Conservation (phyloP, 2,329 filamentous ascomycete species). For the Aureobasidium melanogenum region DNA sequence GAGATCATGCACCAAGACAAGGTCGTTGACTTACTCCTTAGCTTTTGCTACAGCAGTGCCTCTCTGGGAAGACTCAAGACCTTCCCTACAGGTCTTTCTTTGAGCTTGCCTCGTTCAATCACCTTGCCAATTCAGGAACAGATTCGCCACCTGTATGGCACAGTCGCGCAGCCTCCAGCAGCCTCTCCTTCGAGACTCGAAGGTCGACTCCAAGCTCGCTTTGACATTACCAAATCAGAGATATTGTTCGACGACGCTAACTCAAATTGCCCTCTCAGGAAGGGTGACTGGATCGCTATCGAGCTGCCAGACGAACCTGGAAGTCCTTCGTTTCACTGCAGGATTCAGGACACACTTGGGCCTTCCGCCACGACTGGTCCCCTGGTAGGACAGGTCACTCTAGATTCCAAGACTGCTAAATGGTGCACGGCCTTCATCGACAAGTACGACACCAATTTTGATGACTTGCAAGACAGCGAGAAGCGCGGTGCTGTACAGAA, state of each 20-base stretch:
- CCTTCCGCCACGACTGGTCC: slow-evolving; percentile 30
- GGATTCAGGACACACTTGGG: slow-evolving; percentile 38
- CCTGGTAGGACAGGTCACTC: neutral
- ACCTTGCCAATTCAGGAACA: neutral
- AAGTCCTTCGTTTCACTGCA: slow-evolving; percentile 37
- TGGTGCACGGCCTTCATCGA: slow-evolving; percentile 29
- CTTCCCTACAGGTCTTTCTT: slow-evolving; percentile 48
- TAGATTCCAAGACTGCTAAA: slow-evolving; percentile 1
- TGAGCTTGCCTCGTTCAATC: slow-evolving; percentile 39
- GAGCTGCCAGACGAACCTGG: slow-evolving; percentile 9
- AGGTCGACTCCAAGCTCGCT: neutral
- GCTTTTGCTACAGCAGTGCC: slow-evolving; percentile 64
- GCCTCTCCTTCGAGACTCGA: neutral
- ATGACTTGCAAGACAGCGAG: slow-evolving; percentile 36
- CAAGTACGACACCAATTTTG: slow-evolving; percentile 50
- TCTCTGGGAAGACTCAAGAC: slow-evolving; percentile 35
- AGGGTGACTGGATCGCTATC: slow-evolving; percentile 46
- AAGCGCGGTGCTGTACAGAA: slow-evolving; percentile 45
- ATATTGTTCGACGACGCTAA: slow-evolving; percentile 1
- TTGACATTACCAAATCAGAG: neutral
- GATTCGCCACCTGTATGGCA: too few species aligned
- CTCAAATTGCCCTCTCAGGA: slow-evolving; percentile 28
- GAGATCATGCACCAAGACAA: slow-evolving; percentile 71
- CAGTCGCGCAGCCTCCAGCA: neutral
- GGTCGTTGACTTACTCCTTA: slow-evolving; percentile 76